Base-by-base conservation (phyloP, 768 basidiomycete genomes). In the Multifurca ochricompacta region DNA sequence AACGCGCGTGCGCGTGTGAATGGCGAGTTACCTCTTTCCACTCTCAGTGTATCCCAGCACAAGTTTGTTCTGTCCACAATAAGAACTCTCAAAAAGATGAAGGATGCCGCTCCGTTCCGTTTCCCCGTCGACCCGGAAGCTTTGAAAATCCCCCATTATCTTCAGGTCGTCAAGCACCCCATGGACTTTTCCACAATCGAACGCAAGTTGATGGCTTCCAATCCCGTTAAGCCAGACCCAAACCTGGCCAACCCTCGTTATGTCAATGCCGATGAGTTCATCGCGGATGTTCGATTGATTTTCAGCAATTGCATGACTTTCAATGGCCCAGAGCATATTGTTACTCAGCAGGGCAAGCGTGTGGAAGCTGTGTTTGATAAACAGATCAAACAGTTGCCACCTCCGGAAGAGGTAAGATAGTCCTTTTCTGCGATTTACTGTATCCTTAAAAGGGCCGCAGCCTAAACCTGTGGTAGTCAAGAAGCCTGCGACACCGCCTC, bases 111-210 rank as follows among this genome's bases (percentile, higher is more conserved):
- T 1, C 83, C 92, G 1, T 99, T 99, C 72, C 69, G 86, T 48
- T 76, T 75, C 46, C 93, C 96, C 18, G 96, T 99, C 53, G 96
- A 99, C 68, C 77, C 84, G 19, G 77, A 93, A 61, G 85, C 81
- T 7, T 73, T 91, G 62, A 82, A 81, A 57, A 81, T 91, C 57
- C 95, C 92, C 8, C 91, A 95, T 67, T 99, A 99, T 64, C 80
- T 80, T 32, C 76, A 76, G 41, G 82, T 98, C 66, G 81, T 99
- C 70, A 89, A 84, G 65, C 80, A 77, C 25, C 96, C 96, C 0
- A 97, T 97, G 91, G 96, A 98, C 67, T 78, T 99, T 42, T 77
- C 82, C 3, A 96, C 95, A 40, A 81, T 97, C 54, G 95, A 98
- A 70, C 80, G 80, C 63, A 96, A 97, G 71, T 75, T 98, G 39